Percentiles rank a stretch among this genome's conserved stretches.
phyloP scores from a whole-genome alignment of 257 asterid species.

The Solanum dulcamara region DNA sequence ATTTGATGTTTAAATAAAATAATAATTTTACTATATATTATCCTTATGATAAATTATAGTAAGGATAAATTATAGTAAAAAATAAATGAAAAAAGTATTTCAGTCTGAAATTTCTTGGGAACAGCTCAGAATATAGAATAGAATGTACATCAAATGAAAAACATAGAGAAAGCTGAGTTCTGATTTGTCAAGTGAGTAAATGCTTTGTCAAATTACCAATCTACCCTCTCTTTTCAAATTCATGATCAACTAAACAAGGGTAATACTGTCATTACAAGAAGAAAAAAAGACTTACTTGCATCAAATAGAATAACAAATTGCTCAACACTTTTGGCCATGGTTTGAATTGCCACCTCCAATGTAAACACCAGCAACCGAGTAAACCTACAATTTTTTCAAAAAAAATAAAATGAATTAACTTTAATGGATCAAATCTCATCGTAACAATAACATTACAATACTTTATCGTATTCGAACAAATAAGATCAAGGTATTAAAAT shows the following conservation, averaged over 20 bases:
- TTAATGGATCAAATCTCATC: not conserved
- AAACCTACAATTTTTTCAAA: slow-evolving; percentile 25
- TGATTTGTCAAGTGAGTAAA: slow-evolving; percentile 19
- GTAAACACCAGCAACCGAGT: slow-evolving; percentile 76
- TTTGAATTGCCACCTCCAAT: slow-evolving; percentile 86
- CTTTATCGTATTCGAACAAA: not conserved
- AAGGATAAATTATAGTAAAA: too few relatives aligned
- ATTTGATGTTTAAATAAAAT: too few relatives aligned
- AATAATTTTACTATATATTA: too few relatives aligned
- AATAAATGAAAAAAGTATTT: not conserved
- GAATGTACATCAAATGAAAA: slow-evolving; percentile 41
- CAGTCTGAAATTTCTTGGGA: slow-evolving; percentile 27
- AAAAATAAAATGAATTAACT: not conserved
- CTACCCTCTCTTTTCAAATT: not conserved
- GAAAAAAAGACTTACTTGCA: slow-evolving; percentile 54
- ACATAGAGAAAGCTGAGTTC: slow-evolving; percentile 37
- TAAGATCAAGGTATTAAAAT: not conserved
- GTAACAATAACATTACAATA: not conserved
- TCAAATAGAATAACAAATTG: slow-evolving; percentile 77
- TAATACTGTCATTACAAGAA: not conserved
- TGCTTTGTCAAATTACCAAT: not conserved
- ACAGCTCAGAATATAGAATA: slow-evolving; percentile 24
- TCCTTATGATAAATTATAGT: too few relatives aligned
- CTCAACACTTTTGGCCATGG: slow-evolving; percentile 66
- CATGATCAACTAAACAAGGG: not conserved